A percentile compares a stretch with the other conserved stretches of the same genome.
These are phyloP conservation scores for Onygena corvina DNA, from an alignment of 2,329 filamentous ascomycete genomes.

Conservation along the genomic window DNA sequence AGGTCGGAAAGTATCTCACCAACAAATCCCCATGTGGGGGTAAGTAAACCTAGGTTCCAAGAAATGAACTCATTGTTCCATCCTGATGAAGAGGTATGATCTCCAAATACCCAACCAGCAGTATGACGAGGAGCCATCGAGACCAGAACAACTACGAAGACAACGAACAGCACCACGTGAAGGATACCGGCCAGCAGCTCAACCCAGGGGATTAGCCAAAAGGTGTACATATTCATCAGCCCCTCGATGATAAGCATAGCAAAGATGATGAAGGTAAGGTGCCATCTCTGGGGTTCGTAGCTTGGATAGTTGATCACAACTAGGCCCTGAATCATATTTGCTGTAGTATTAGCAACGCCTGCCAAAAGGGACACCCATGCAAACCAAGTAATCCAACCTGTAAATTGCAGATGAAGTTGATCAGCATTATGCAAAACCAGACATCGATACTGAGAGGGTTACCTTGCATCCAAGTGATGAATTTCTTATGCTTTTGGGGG, in stretches of 20 bases:
- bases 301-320: constrained; percentile 23
- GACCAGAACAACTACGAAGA: constrained; percentile 27
- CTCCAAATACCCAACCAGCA: constrained; percentile 25
- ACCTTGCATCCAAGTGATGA: constrained; percentile 27
- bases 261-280: constrained; percentile 30
- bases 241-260: constrained; percentile 25
- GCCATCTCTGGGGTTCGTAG: constrained; percentile 29
- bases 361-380: constrained; percentile 30
- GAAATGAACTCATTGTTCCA: constrained; percentile 26
- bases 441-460: neutral
- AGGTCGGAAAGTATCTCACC: constrained; percentile 16
- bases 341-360: constrained; percentile 26
- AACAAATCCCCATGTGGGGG: constrained; percentile 25
- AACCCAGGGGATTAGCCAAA: constrained; percentile 31
- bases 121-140: constrained; percentile 24
- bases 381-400: constrained; percentile 35
- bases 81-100: constrained; percentile 20
- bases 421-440: constrained; percentile 5
- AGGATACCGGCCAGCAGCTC: constrained; percentile 28
- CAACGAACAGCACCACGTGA: constrained; percentile 27
- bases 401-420: constrained; percentile 12
- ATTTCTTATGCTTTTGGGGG: constrained; percentile 20
- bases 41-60: constrained; percentile 30
- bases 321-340: constrained; percentile 27
- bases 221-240: constrained; percentile 25